phyloP scores from a whole-genome alignment of 2,329 filamentous ascomycete species.

The Helotiales sp. region DNA sequence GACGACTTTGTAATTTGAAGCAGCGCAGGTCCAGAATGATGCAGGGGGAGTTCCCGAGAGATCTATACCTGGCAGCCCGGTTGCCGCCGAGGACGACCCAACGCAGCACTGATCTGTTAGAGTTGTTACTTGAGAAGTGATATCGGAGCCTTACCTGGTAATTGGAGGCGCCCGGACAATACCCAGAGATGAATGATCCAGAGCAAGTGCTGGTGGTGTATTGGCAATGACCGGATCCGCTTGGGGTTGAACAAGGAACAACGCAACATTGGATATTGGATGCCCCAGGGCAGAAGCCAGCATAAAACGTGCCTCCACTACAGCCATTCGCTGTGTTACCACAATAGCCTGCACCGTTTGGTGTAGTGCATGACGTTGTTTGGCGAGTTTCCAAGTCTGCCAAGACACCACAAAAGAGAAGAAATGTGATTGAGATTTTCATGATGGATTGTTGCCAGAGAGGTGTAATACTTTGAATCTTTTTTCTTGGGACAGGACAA shows the following conservation, averaged over 20 bases:
- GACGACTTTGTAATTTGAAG: slow-evolving; percentile 1
- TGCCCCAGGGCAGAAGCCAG: slow-evolving; percentile 4
- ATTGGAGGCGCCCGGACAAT: neutral
- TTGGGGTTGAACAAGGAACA: slow-evolving; percentile 10
- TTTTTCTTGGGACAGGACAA: too few relatives aligned
- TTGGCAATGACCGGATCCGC: neutral
- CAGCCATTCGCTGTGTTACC: slow-evolving; percentile 1
- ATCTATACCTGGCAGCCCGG: neutral
- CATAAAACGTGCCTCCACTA: slow-evolving; percentile 2
- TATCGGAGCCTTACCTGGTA: neutral
- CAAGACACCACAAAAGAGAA: neutral
- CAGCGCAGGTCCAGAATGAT: slow-evolving; percentile 14
- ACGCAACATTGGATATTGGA: slow-evolving; percentile 14
- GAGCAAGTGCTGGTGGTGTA: slow-evolving; percentile 13
- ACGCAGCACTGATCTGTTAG: neutral
- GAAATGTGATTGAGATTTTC: neutral
- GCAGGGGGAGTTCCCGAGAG: slow-evolving; percentile 7
- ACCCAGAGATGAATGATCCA: neutral
- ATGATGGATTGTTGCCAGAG: neutral
- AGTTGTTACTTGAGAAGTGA: neutral
- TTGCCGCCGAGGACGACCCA: neutral
- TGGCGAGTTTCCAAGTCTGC: neutral
- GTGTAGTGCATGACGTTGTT: slow-evolving; percentile 10
- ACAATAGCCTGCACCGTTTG: slow-evolving; percentile 5
- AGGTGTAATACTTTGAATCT: too few relatives aligned